These are phyloP conservation scores for Suillus paluster DNA, from an alignment of 768 basidiomycete species.

Conservation along the genomic window DNA sequence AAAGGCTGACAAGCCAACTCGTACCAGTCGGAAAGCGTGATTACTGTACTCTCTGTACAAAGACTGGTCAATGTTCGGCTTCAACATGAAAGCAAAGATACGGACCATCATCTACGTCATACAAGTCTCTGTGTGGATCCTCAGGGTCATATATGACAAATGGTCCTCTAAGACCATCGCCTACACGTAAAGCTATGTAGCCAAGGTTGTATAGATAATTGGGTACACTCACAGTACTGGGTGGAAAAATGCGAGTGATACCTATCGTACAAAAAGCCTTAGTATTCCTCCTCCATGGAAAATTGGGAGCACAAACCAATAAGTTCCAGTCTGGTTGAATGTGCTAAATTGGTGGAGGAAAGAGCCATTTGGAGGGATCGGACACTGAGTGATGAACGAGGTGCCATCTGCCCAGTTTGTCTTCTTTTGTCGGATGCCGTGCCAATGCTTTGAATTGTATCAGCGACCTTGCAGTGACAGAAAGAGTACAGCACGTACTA, in stretches of 20 bases:
- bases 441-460: conserved; percentile 34
- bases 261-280: conserved; percentile 12
- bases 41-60: conserved; percentile 43
- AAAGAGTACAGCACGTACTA: conserved; percentile 33
- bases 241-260: conserved; percentile 47
- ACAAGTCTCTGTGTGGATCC: conserved; percentile 45
- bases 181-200: not conserved
- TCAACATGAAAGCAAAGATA: not conserved
- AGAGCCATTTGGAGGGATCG: conserved; percentile 41
- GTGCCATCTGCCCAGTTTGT: conserved; percentile 44
- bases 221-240: conserved; percentile 43
- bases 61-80: conserved; percentile 2
- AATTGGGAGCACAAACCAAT: conserved; percentile 33
- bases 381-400: conserved; percentile 51
- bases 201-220: conserved; percentile 17
- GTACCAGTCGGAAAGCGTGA: conserved; percentile 52
- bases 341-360: conserved; percentile 48
- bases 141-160: conserved; percentile 50
- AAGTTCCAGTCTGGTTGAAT: conserved; percentile 47
- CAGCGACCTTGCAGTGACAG: not conserved
- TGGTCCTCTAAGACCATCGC: conserved; percentile 46
- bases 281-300: not conserved
- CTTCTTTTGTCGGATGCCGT: conserved; percentile 37
- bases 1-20: conserved; percentile 10
- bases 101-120: conserved; percentile 52